A percentile compares a stretch with the other conserved stretches of the same genome.
Evolutionary conservation across 257 asterid genomes (phyloP).

Genomic region (Coffea eugenioides): DNA sequence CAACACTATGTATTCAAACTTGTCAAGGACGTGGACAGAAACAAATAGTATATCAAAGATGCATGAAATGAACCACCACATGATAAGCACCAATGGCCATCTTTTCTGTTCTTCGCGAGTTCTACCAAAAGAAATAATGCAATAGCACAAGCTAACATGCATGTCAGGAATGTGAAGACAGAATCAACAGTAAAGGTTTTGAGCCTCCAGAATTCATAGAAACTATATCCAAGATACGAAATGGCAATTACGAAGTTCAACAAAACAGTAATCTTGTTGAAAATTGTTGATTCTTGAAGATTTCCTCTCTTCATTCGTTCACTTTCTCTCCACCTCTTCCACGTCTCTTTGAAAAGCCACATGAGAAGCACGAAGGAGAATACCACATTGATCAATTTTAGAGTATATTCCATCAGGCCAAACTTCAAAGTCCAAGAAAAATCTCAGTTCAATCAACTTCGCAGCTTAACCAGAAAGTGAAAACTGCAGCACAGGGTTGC

Average conservation of each 20-base stretch:
- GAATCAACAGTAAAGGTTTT: slow-evolving; percentile 23
- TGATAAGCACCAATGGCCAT: slow-evolving; percentile 64
- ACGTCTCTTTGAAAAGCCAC: slow-evolving; percentile 44
- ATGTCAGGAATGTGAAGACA: slow-evolving; percentile 38
- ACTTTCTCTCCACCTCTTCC: slow-evolving; percentile 28
- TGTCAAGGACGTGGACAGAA: slow-evolving; percentile 27
- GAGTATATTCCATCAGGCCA: slow-evolving; percentile 38
- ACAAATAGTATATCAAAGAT: slow-evolving; percentile 30
- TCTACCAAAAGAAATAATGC: slow-evolving; percentile 36
- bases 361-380: slow-evolving; percentile 46
- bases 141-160: slow-evolving; percentile 46
- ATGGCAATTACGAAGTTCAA: slow-evolving; percentile 38
- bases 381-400: slow-evolving; percentile 42
- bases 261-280: slow-evolving; percentile 37
- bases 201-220: slow-evolving; percentile 37
- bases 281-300: slow-evolving; percentile 15
- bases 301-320: slow-evolving; percentile 19
- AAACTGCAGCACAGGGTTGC: slow-evolving; percentile 10
- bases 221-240: slow-evolving; percentile 42
- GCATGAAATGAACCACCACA: slow-evolving; percentile 68
- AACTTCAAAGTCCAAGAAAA: slow-evolving; percentile 8
- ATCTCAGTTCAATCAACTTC: background rate
- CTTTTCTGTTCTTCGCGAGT: slow-evolving; percentile 19
- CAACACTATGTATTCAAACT: slow-evolving; percentile 18
- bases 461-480: slow-evolving; percentile 11